Conservation (phyloP, 1,284 basidiomycete species). For the Malassezia furfur region DNA sequence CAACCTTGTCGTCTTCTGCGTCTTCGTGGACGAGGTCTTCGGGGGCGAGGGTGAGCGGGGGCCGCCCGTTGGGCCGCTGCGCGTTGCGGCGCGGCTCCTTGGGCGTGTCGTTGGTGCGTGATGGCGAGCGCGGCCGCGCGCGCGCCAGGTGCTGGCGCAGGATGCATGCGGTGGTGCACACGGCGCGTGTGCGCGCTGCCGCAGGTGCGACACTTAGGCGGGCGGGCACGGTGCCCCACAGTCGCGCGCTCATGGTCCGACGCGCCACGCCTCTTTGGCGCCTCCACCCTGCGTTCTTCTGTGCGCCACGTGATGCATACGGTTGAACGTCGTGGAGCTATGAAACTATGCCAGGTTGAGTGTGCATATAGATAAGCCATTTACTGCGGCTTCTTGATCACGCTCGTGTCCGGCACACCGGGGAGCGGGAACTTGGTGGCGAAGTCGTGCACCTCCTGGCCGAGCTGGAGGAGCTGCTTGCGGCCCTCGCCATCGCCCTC, state of each 20-base stretch:
- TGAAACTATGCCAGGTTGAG: conserved; percentile 17
- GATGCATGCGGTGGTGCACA: no score
- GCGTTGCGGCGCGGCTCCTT: background rate
- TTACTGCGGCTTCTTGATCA: conserved; percentile 37
- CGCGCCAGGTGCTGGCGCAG: no score
- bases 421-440: conserved; percentile 83
- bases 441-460: conserved; percentile 67
- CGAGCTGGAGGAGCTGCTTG: conserved; percentile 60
- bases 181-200: no score
- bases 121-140: no score
- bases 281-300: background rate
- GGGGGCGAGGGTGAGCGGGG: background rate
- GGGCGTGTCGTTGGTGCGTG: background rate
- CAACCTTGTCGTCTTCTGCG: background rate
- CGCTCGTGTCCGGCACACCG: conserved; percentile 62
- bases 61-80: background rate
- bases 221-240: background rate
- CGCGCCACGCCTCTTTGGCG: background rate
- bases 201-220: no score
- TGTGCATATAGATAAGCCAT: conserved; percentile 5
- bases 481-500: conserved; percentile 62
- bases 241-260: background rate
- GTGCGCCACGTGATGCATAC: conserved; percentile 8
- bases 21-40: background rate
- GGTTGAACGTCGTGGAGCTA: conserved; percentile 19